These are phyloP conservation scores for Neonectria coccinea DNA, from an alignment of 2,329 filamentous ascomycete genomes.

Conservation along the genomic window DNA sequence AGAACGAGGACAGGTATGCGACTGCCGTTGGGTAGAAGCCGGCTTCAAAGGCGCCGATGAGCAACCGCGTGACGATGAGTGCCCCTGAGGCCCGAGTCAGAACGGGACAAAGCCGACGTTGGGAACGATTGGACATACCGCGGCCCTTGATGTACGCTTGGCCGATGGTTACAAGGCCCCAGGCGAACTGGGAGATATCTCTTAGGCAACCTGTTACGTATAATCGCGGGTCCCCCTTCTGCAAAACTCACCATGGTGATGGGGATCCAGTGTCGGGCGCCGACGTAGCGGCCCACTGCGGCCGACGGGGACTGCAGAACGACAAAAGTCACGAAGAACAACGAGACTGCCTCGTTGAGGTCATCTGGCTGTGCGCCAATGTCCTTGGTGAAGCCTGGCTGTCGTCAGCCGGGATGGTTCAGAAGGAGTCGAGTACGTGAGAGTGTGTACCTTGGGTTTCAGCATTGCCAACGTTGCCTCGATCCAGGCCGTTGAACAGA, in stretches of 20 bases:
- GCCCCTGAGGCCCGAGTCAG: constrained; percentile 34
- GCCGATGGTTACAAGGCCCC: constrained; percentile 42
- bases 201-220: constrained; percentile 24
- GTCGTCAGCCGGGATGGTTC: neutral
- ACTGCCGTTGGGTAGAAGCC: constrained; percentile 47
- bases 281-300: constrained; percentile 43
- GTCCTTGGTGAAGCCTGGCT: constrained; percentile 42
- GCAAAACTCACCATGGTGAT: constrained; percentile 41
- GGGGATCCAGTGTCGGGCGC: constrained; percentile 45
- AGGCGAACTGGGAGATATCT: constrained; percentile 36
- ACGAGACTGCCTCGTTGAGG: constrained; percentile 44
- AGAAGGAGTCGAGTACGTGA: neutral
- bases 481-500: constrained; percentile 56
- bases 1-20: constrained; percentile 44
- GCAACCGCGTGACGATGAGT: constrained; percentile 43
- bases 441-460: constrained; percentile 49
- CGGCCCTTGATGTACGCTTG: constrained; percentile 44
- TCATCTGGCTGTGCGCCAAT: constrained; percentile 44
- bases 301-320: constrained; percentile 43
- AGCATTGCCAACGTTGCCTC: constrained; percentile 56
- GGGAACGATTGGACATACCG: constrained; percentile 28
- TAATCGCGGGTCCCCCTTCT: neutral
- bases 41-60: constrained; percentile 45
- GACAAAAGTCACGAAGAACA: constrained; percentile 46
- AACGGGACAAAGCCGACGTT: neutral